Base-by-base conservation (phyloP, 2,329 filamentous ascomycete species). In the Trichoderma atrobrunneum region DNA sequence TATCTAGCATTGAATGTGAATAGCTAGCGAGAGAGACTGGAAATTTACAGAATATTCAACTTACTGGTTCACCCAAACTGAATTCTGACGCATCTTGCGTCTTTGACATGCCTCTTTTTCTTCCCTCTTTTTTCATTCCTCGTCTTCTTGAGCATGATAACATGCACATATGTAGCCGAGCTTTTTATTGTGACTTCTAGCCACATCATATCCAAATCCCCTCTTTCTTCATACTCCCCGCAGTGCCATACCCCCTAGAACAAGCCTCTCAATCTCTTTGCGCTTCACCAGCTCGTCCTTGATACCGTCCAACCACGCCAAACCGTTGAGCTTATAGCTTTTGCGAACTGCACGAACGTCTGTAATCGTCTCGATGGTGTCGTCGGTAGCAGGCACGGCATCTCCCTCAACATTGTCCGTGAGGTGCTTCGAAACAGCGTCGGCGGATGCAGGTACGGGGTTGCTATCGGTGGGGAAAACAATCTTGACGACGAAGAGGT, bases 401-500 rank as follows among this genome's bases (percentile, higher is more conserved):
- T 83, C 85, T 12, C 93, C 94, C 74, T 93, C 78, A 26, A 97
- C 85, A 39, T 87, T 82, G 24, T 85, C 77, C 8, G 78, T 77
- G 5, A 97, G 85, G 79, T 97, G 94, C 1, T 79, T 75, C 77
- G 84, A 84, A 56, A 91, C 81, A 12, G 85, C 78, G 21, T 86
- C 83, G 43, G 88, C 82, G 3, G 83, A 82, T 6, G 72, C 73
- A 1, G 79, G 76, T n/a, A 85, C 81, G 7, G 85, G 83, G 61
- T 84, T 81, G 39, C 82, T 79, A 3, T 78, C 77, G 61, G 84
- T 81, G 0, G 85, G 84, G 18, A 87, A 85, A 11, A 90, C 87
- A 28, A 98, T 86, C 80, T 98, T 98, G 78, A 98, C 86, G 7
- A 93, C 90, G 3, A 98, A 84, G n/a, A 99, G 82, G 76, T 91